These are phyloP conservation scores for Solanum paucissectum DNA, from an alignment of 257 asterid species.

Conservation along the genomic window DNA sequence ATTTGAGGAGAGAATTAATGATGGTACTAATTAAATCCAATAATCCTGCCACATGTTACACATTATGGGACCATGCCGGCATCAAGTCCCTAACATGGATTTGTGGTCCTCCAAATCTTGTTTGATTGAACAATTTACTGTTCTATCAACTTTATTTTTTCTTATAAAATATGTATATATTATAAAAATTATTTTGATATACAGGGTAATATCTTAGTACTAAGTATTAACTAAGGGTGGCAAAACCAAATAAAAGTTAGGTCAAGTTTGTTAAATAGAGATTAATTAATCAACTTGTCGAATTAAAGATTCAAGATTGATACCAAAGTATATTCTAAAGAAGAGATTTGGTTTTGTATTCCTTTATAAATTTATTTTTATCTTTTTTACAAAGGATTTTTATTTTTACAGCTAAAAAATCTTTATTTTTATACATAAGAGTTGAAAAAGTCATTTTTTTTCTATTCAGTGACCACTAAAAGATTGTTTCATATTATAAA, in stretches of 20 bases:
- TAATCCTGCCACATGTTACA: slow-evolving; percentile 7
- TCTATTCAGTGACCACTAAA: no score
- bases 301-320: background rate
- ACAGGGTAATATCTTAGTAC: background rate
- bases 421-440: no score
- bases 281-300: background rate
- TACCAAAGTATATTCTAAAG: background rate
- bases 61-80: slow-evolving; percentile 16
- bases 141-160: background rate
- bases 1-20: background rate
- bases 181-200: background rate
- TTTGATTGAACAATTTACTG: background rate
- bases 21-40: slow-evolving; percentile 2
- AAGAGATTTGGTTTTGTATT: background rate
- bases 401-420: no score
- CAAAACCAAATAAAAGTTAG: background rate
- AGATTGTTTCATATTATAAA: background rate
- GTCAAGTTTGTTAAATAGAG: background rate
- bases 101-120: slow-evolving; percentile 22
- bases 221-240: no score
- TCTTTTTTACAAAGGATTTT: no score
- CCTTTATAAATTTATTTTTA: background rate
- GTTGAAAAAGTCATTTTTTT: no score
- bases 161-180: background rate
- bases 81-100: slow-evolving; percentile 27